Percentiles rank a stretch among this genome's conserved stretches.
These are phyloP conservation scores for Chaetomium sp. DNA, from an alignment of 2,329 filamentous ascomycete genomes.

Conservation along the genomic window DNA sequence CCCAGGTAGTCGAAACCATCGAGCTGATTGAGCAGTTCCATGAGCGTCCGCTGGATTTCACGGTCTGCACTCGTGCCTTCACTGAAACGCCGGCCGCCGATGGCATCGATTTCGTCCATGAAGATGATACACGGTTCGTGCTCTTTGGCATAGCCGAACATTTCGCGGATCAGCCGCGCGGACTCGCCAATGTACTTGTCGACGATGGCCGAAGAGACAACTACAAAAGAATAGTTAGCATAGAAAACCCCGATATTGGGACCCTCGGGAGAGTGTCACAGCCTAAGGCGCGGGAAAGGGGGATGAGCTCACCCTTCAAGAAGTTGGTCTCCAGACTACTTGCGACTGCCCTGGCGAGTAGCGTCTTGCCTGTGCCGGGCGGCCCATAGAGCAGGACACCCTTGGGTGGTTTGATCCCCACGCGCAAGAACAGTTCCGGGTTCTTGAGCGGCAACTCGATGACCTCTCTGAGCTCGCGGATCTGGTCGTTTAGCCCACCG, in stretches of 20 bases:
- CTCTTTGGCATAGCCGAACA: conserved; percentile 99
- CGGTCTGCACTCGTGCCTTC: conserved; percentile 96
- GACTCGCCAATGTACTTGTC: conserved; percentile 99
- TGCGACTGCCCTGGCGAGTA: conserved; percentile 88
- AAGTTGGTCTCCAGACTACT: conserved; percentile 98
- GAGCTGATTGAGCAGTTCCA: conserved; percentile 97
- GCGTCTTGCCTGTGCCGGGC: conserved; percentile 92
- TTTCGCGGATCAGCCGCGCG: conserved; percentile 91
- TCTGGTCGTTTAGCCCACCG: conserved; percentile 96
- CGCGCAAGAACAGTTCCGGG: conserved; percentile 90
- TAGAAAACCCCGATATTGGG: no score
- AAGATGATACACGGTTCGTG: conserved; percentile 99
- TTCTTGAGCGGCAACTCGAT: conserved; percentile 98
- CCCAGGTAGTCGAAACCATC: conserved; percentile 99
- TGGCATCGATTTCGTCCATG: conserved; percentile 99
- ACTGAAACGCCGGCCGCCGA: conserved; percentile 91
- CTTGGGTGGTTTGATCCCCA: conserved; percentile 98
- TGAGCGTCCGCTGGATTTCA: conserved; percentile 95
- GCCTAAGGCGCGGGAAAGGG: no score
- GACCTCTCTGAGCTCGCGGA: conserved; percentile 91
- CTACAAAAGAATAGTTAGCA: conserved; percentile 39
- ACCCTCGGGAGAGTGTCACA: no score
- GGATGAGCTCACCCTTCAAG: conserved; percentile 65
- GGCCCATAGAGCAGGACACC: conserved; percentile 94
- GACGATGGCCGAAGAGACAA: conserved; percentile 96